phyloP scores from a whole-genome alignment of 2,329 filamentous ascomycete genomes.

The Hypoxylon sp. region DNA sequence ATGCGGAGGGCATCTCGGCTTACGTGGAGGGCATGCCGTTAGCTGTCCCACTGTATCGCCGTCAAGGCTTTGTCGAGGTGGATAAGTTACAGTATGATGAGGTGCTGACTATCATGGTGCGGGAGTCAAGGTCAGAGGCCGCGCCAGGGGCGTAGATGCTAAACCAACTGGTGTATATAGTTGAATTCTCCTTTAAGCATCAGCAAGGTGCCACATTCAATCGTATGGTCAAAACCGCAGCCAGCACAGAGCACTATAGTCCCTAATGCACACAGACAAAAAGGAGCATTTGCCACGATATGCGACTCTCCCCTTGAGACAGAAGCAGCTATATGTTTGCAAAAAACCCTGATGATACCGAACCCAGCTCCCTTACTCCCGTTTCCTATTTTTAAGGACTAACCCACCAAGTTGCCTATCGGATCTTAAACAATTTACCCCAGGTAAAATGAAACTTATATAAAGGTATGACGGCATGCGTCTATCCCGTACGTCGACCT shows the following conservation, averaged over 20 bases:
- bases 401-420: background rate
- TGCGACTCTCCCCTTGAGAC: background rate
- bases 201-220: background rate
- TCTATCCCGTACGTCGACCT: conserved; percentile 1
- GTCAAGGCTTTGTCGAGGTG: conserved; percentile 44
- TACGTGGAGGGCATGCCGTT: conserved; percentile 47
- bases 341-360: background rate
- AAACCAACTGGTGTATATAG: background rate
- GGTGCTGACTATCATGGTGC: conserved; percentile 45
- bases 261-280: background rate
- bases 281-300: background rate
- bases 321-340: background rate
- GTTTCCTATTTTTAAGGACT: background rate
- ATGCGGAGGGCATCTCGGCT: conserved; percentile 43
- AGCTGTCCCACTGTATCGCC: conserved; percentile 46
- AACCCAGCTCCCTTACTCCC: background rate
- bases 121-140: conserved; percentile 29
- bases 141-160: background rate
- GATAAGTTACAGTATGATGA: conserved; percentile 45
- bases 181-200: background rate
- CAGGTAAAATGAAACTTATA: background rate
- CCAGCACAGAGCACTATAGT: background rate
- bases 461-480: background rate
- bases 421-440: background rate
- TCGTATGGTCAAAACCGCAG: background rate